A percentile compares a stretch with the other conserved stretches of the same genome.
phyloP scores from a whole-genome alignment of 768 basidiomycete species.

The Fomitopsis pulvina region DNA sequence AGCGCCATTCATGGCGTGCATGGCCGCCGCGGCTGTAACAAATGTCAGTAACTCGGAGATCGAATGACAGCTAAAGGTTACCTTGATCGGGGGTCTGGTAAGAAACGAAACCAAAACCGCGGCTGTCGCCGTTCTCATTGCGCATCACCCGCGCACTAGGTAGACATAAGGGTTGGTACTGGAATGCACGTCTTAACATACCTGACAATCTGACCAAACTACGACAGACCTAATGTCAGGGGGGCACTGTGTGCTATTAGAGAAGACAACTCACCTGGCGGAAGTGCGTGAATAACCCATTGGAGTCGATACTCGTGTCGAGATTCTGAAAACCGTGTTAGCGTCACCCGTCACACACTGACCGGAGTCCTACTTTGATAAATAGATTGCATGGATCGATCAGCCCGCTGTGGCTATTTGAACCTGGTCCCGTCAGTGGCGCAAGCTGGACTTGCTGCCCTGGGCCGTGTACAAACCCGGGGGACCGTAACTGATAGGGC shows the following conservation, averaged over 20 bases:
- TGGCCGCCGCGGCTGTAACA: constrained; percentile 55
- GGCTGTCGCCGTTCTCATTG: constrained; percentile 72
- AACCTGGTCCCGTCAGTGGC: constrained; percentile 67
- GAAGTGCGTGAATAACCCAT: constrained; percentile 78
- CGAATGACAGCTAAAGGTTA: constrained; percentile 19
- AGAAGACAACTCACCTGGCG: constrained; percentile 46
- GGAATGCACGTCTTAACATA: constrained; percentile 24
- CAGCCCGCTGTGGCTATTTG: constrained; percentile 76
- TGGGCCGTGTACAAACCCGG: constrained; percentile 74
- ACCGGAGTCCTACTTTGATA: constrained; percentile 56
- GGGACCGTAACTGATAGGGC: constrained; percentile 33
- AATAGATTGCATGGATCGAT: constrained; percentile 90
- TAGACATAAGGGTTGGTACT: not conserved
- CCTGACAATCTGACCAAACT: constrained; percentile 91
- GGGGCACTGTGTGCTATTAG: not conserved
- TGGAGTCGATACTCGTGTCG: constrained; percentile 80
- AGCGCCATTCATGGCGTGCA: constrained; percentile 77
- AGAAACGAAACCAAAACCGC: constrained; percentile 90
- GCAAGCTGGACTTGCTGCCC: constrained; percentile 88
- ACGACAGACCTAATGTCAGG: constrained; percentile 10
- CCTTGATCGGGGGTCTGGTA: constrained; percentile 82
- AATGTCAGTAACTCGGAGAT: not conserved
- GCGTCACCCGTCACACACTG: constrained; percentile 1
- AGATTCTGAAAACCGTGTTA: constrained; percentile 56
- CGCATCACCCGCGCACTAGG: constrained; percentile 89